phyloP scores from a whole-genome alignment of 371 early-diverging fungal genomes.

The Funneliformis caledonium region DNA sequence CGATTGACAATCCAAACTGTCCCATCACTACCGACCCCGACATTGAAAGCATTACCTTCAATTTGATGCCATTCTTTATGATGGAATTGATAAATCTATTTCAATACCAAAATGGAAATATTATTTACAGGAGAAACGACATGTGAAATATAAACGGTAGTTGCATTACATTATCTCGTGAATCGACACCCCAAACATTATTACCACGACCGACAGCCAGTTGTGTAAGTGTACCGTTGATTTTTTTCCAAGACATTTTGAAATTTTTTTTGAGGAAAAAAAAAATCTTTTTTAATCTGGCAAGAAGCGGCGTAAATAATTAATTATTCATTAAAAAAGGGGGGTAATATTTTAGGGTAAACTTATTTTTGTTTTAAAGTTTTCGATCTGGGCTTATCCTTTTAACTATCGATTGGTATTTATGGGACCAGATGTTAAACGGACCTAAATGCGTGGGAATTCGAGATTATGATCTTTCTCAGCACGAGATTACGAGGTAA shows the following conservation, averaged over 20 bases:
- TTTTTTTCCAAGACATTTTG: not conserved
- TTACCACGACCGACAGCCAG: not conserved
- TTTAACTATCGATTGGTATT: no score
- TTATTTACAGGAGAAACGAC: not conserved
- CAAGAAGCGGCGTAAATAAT: no score
- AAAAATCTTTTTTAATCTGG: no score
- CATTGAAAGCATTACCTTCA: not conserved
- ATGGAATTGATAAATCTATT: conserved; percentile 5
- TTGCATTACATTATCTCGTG: not conserved
- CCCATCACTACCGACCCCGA: not conserved
- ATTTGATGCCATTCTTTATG: not conserved
- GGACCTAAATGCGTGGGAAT: no score
- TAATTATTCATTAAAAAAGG: no score
- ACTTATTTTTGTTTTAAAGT: no score
- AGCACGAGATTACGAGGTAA: no score
- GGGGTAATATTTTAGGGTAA: no score
- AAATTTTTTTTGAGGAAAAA: no score
- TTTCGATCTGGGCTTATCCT: no score
- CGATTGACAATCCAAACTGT: not conserved
- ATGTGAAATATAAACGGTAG: not conserved
- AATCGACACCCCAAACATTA: conserved; percentile 9
- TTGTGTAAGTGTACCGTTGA: not conserved
- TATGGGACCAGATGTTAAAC: no score
- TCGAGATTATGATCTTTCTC: no score
- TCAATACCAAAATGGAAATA: not conserved